These are phyloP conservation scores for Ganoderma lucidum DNA, from an alignment of 1,284 basidiomycete species.

Conservation along the genomic window DNA sequence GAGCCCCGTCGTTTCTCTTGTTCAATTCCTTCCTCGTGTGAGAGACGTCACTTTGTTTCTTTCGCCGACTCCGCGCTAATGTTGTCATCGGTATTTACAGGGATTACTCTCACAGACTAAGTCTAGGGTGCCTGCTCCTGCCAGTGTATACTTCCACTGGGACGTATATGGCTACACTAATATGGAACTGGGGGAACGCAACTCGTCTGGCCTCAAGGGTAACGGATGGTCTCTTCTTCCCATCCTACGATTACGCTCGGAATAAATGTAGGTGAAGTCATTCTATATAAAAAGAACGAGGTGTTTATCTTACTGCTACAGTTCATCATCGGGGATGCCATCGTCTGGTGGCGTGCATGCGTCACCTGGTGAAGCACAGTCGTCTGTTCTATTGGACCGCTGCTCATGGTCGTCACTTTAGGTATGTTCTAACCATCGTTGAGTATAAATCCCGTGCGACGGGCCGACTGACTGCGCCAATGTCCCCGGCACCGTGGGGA, in stretches of 20 bases:
- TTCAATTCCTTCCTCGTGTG: no score
- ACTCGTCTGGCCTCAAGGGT: not conserved
- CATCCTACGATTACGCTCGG: not conserved
- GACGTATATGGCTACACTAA: not conserved
- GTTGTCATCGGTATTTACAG: no score
- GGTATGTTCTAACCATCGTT: no score
- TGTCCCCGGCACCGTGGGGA: no score
- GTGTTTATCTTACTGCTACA: not conserved
- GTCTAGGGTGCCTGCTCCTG: not conserved
- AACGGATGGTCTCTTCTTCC: not conserved
- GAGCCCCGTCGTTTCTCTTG: no score
- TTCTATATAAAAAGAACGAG: not conserved
- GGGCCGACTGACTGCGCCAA: no score
- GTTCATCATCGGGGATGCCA: constrained; percentile 1
- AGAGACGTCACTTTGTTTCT: no score
- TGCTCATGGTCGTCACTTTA: no score
- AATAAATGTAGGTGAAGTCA: not conserved
- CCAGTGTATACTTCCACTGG: not conserved
- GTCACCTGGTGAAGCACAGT: not conserved
- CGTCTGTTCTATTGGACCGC: no score
- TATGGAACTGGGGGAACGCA: not conserved
- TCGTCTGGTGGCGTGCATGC: constrained; percentile 3
- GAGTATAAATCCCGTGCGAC: no score
- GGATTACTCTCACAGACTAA: not conserved
- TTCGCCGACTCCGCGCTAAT: no score